These are phyloP conservation scores for Rhynchosporium agropyri DNA, from an alignment of 2,329 filamentous ascomycete genomes.

Conservation along the genomic window DNA sequence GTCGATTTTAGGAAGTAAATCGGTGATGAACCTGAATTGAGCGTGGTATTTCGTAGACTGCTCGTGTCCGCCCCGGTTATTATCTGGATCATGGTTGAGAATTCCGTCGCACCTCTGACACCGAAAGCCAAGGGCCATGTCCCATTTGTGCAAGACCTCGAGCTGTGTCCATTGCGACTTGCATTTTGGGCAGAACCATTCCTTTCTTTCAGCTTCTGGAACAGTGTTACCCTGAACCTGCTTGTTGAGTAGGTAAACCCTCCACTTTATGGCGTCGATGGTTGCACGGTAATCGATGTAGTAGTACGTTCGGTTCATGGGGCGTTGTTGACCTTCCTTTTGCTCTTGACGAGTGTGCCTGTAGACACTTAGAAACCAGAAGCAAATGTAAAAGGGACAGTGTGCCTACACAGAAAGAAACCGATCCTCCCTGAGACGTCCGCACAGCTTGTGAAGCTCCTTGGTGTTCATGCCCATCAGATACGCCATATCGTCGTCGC, in stretches of 20 bases:
- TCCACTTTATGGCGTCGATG: slow-evolving; percentile 95
- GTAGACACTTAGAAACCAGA: slow-evolving; percentile 18
- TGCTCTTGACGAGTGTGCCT: slow-evolving; percentile 76
- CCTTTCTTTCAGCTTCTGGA: slow-evolving; percentile 83
- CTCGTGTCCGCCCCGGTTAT: slow-evolving; percentile 70
- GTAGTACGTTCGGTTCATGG: slow-evolving; percentile 89
- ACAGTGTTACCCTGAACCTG: slow-evolving; percentile 83
- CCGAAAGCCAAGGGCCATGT: slow-evolving; percentile 69
- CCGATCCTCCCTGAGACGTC: slow-evolving; percentile 81
- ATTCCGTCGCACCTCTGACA: slow-evolving; percentile 76
- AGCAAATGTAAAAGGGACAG: not conserved
- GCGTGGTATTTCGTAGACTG: slow-evolving; percentile 75
- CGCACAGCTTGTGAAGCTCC: slow-evolving; percentile 86
- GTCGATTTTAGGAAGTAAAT: slow-evolving; percentile 76
- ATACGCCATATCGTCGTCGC: slow-evolving; percentile 85
- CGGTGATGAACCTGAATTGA: slow-evolving; percentile 77
- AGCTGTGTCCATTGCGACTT: slow-evolving; percentile 85
- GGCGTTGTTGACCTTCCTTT: slow-evolving; percentile 78
- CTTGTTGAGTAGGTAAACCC: slow-evolving; percentile 84
- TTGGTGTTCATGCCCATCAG: slow-evolving; percentile 90
- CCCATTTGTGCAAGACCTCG: slow-evolving; percentile 80
- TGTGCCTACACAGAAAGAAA: slow-evolving; percentile 72
- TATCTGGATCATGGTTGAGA: slow-evolving; percentile 67
- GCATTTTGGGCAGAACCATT: slow-evolving; percentile 83
- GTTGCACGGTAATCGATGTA: slow-evolving; percentile 94